These are phyloP conservation scores for Casuarina equisetifolia DNA, from an alignment of 306 rosid genomes.

Conservation along the genomic window DNA sequence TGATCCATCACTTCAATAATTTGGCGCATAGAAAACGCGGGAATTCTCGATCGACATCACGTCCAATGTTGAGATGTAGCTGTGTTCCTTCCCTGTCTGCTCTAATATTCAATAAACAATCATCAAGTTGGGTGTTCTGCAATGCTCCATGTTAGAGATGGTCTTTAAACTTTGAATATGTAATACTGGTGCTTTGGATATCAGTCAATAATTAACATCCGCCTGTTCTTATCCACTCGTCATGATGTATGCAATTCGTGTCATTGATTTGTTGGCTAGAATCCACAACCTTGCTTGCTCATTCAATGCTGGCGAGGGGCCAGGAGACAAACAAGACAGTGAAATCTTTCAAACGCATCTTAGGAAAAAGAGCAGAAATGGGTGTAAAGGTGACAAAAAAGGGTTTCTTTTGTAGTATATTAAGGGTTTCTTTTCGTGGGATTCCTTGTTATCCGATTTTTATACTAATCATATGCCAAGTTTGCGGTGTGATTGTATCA, in stretches of 20 bases:
- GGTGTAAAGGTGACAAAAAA: not conserved
- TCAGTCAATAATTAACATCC: constrained; percentile 16
- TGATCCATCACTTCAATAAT: not conserved
- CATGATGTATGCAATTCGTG: not conserved
- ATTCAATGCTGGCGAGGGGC: not conserved
- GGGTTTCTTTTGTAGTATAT: not conserved
- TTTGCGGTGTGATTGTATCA: not conserved
- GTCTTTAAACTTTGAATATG: not conserved
- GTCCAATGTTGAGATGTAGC: not conserved
- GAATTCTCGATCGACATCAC: not conserved
- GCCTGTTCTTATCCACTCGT: constrained; percentile 31
- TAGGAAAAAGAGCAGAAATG: not conserved
- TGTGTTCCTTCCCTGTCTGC: not conserved
- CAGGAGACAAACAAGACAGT: not conserved
- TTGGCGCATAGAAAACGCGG: not conserved
- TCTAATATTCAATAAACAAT: not conserved
- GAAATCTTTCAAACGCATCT: not conserved
- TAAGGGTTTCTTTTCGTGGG: not conserved
- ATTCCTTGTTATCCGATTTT: not conserved
- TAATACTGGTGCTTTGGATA: constrained; percentile 10
- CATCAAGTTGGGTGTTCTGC: constrained; percentile 2
- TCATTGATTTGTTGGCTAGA: not conserved
- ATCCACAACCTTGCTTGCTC: not conserved
- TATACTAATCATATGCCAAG: not conserved
- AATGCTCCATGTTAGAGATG: not conserved